Percentiles rank a stretch among this genome's conserved stretches.
phyloP scores from a whole-genome alignment of 805 yeast genomes.

The Pichia phayaonensis region DNA sequence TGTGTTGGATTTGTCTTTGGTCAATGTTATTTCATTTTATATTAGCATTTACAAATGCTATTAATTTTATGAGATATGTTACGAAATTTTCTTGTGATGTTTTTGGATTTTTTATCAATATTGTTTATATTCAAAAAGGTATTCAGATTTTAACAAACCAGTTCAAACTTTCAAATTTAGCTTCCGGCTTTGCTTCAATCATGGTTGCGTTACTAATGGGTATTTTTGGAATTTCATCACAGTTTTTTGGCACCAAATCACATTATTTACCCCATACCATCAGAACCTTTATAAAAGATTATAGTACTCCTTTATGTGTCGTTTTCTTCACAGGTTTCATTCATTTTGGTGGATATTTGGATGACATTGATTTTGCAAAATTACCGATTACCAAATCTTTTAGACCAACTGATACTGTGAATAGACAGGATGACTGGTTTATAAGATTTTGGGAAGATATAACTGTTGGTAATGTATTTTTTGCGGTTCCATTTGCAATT shows the following conservation, averaged over 20 bases:
- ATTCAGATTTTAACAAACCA: slow-evolving; percentile 72
- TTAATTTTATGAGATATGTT: slow-evolving; percentile 59
- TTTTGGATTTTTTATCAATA: slow-evolving; percentile 85
- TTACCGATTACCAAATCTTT: slow-evolving; percentile 70
- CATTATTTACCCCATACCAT: slow-evolving; percentile 51
- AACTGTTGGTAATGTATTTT: slow-evolving; percentile 65
- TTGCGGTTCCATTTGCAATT: slow-evolving; percentile 90
- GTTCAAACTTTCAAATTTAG: slow-evolving; percentile 36
- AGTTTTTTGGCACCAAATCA: slow-evolving; percentile 51
- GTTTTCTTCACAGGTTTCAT: slow-evolving; percentile 87
- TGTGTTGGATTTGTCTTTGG: slow-evolving; percentile 97
- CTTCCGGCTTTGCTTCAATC: slow-evolving; percentile 53
- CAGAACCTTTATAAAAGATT: slow-evolving; percentile 73
- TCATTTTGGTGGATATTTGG: slow-evolving; percentile 80
- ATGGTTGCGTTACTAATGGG: slow-evolving; percentile 70
- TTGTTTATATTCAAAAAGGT: slow-evolving; percentile 86
- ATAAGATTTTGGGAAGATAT: slow-evolving; percentile 66
- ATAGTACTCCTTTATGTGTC: slow-evolving; percentile 76
- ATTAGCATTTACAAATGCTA: slow-evolving; percentile 63
- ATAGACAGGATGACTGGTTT: slow-evolving; percentile 62
- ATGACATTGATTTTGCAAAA: slow-evolving; percentile 46
- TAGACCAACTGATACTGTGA: slow-evolving; percentile 51
- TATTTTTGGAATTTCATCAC: slow-evolving; percentile 60
- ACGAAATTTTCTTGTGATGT: slow-evolving; percentile 85
- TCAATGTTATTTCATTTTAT: slow-evolving; percentile 71